phyloP scores from a whole-genome alignment of 2,329 filamentous ascomycete genomes.

The Fusarium equiseti region DNA sequence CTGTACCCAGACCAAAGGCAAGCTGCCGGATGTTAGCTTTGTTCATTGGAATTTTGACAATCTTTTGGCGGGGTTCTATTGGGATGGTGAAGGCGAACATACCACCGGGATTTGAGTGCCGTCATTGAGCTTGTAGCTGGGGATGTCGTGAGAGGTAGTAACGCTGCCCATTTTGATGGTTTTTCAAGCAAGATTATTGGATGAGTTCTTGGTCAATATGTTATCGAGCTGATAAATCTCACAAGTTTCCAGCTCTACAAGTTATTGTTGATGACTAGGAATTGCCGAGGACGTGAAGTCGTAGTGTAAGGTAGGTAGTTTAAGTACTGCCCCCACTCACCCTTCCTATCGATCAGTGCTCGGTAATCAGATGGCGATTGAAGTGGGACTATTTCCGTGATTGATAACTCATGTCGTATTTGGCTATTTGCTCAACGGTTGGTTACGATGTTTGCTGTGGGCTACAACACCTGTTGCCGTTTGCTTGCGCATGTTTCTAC shows the following conservation, averaged over 20 bases:
- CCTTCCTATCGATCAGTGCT: not conserved
- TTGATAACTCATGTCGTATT: not conserved
- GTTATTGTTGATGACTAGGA: not conserved
- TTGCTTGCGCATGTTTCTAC: not conserved
- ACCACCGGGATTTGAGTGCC: slow-evolving; percentile 79
- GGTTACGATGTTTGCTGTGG: not conserved
- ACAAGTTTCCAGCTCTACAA: not conserved
- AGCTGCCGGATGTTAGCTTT: slow-evolving; percentile 59
- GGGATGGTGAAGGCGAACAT: slow-evolving; percentile 39
- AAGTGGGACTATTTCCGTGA: not conserved
- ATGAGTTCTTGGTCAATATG: not conserved
- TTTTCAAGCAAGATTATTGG: not conserved
- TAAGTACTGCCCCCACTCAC: not conserved
- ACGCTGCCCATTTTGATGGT: slow-evolving; percentile 28
- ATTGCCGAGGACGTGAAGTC: not conserved
- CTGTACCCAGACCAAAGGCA: slow-evolving; percentile 79
- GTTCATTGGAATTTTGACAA: not conserved
- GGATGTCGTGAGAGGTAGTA: slow-evolving; percentile 54
- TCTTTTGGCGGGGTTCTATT: not conserved
- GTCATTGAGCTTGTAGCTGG: slow-evolving; percentile 77
- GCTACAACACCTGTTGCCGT: not conserved
- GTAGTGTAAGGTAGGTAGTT: not conserved
- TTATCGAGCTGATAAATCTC: not conserved
- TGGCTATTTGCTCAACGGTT: not conserved
- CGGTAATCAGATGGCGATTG: not conserved